A percentile compares a stretch with the other conserved stretches of the same genome.
Conservation (phyloP, 805 yeast genomes). For the Barnettozyma salicaria region DNA sequence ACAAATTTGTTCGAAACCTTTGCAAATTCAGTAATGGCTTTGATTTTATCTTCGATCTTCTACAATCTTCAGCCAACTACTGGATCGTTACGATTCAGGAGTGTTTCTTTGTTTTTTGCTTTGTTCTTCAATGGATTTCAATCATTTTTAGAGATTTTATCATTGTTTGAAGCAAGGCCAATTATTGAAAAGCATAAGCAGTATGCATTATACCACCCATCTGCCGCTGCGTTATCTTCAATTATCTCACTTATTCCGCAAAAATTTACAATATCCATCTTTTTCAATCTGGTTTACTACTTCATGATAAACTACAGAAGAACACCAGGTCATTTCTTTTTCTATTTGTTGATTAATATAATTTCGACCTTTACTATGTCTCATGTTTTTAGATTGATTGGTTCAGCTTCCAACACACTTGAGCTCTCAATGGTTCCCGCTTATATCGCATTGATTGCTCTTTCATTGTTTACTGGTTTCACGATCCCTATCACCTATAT, state of each 20-base stretch:
- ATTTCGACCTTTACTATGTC: slow-evolving; percentile 44
- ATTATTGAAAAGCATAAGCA: slow-evolving; percentile 66
- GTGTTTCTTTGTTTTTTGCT: slow-evolving; percentile 61
- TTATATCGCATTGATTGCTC: slow-evolving; percentile 38
- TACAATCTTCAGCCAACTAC: slow-evolving; percentile 41
- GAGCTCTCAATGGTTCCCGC: slow-evolving; percentile 54
- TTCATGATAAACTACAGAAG: slow-evolving; percentile 50
- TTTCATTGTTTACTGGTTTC: slow-evolving; percentile 49
- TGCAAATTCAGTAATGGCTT: slow-evolving; percentile 44
- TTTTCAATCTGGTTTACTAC: slow-evolving; percentile 45
- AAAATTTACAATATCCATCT: slow-evolving; percentile 40
- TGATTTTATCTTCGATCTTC: slow-evolving; percentile 50
- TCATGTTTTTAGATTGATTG: slow-evolving; percentile 46
- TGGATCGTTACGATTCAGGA: slow-evolving; percentile 43
- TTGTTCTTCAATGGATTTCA: slow-evolving; percentile 53
- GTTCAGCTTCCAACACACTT: slow-evolving; percentile 40
- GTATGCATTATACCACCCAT: slow-evolving; percentile 67
- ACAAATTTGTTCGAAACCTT: slow-evolving; percentile 37
- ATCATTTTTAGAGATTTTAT: slow-evolving; percentile 48
- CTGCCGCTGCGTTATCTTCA: slow-evolving; percentile 65
- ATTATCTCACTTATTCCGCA: slow-evolving; percentile 58
- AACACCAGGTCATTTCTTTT: slow-evolving; percentile 50
- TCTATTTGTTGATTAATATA: slow-evolving; percentile 38
- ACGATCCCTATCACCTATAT: slow-evolving; percentile 49
- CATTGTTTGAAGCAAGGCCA: slow-evolving; percentile 48